These are phyloP conservation scores for Penicillium digitatum DNA, from an alignment of 2,329 filamentous ascomycete species.

Conservation along the genomic window DNA sequence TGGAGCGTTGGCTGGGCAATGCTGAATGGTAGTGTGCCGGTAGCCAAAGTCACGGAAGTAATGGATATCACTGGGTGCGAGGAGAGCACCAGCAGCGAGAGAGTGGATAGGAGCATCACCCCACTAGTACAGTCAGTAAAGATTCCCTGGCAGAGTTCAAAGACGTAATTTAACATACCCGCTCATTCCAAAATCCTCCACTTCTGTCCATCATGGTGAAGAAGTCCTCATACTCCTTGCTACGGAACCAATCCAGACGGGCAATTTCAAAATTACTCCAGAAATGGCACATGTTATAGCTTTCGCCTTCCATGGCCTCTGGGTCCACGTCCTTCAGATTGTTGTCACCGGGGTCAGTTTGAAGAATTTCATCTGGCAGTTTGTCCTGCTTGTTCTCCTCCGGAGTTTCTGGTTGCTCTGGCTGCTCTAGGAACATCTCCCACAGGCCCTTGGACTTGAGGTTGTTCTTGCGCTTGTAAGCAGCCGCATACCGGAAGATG, in stretches of 20 bases:
- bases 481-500: slow-evolving; percentile 97
- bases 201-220: slow-evolving; percentile 99
- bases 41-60: slow-evolving; percentile 99
- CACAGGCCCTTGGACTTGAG: slow-evolving; percentile 86
- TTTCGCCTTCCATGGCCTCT: slow-evolving; percentile 93
- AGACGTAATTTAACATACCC: slow-evolving; percentile 57
- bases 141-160: background rate
- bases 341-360: slow-evolving; percentile 67
- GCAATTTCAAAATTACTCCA: slow-evolving; percentile 99
- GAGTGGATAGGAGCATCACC: slow-evolving; percentile 98
- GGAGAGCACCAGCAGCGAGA: slow-evolving; percentile 82
- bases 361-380: slow-evolving; percentile 76
- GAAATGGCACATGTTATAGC: slow-evolving; percentile 99
- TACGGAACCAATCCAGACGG: slow-evolving; percentile 88
- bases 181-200: slow-evolving; percentile 98
- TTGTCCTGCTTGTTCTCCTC: slow-evolving; percentile 64
- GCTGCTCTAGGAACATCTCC: slow-evolving; percentile 91
- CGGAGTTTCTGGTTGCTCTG: slow-evolving; percentile 48
- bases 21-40: slow-evolving; percentile 96
- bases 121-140: slow-evolving; percentile 62
- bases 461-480: slow-evolving; percentile 91
- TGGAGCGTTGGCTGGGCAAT: slow-evolving; percentile 94
- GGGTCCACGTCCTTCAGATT: slow-evolving; percentile 77
- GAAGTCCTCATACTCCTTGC: slow-evolving; percentile 95
- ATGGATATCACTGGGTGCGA: slow-evolving; percentile 79